Conservation (phyloP, 1,139 yeast species). For the Pichia inconspicua region DNA sequence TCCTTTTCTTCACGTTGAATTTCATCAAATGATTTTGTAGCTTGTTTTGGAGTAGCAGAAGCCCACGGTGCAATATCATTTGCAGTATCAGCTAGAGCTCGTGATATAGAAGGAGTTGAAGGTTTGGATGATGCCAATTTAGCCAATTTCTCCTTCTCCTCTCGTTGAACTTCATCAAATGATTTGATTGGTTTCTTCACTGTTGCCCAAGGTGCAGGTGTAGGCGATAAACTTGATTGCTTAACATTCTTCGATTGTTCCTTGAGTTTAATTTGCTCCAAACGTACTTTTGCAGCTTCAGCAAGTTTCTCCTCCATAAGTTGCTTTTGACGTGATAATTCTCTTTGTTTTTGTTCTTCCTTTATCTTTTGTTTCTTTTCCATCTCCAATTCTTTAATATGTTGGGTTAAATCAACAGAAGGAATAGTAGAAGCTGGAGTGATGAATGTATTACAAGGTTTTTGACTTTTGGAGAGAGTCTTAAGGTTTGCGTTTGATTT, state of each 20-base stretch:
- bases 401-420: slow-evolving; percentile 5
- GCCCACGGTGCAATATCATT: slow-evolving; percentile 55
- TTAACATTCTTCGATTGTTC: neutral
- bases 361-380: slow-evolving; percentile 6
- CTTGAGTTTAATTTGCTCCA: neutral
- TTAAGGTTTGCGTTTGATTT: too few species aligned
- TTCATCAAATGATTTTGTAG: slow-evolving; percentile 56
- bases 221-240: slow-evolving; percentile 12
- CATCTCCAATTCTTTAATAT: slow-evolving; percentile 5
- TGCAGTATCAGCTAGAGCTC: neutral
- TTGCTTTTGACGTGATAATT: slow-evolving; percentile 1
- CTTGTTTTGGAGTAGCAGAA: slow-evolving; percentile 28
- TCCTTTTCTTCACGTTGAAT: slow-evolving; percentile 65
- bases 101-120: neutral
- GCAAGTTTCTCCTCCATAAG: neutral
- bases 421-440: neutral
- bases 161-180: slow-evolving; percentile 60
- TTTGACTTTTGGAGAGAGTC: too few species aligned
- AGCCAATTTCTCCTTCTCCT: slow-evolving; percentile 38
- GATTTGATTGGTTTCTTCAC: slow-evolving; percentile 41
- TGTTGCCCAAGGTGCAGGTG: slow-evolving; percentile 55
- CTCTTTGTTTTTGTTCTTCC: slow-evolving; percentile 4
- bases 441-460: too few species aligned
- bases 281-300: neutral
- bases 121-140: neutral